A percentile compares a stretch with the other conserved stretches of the same genome.
Evolutionary conservation across 1,139 yeast species (phyloP).

Genomic region (Lizanozyma gosingica): DNA sequence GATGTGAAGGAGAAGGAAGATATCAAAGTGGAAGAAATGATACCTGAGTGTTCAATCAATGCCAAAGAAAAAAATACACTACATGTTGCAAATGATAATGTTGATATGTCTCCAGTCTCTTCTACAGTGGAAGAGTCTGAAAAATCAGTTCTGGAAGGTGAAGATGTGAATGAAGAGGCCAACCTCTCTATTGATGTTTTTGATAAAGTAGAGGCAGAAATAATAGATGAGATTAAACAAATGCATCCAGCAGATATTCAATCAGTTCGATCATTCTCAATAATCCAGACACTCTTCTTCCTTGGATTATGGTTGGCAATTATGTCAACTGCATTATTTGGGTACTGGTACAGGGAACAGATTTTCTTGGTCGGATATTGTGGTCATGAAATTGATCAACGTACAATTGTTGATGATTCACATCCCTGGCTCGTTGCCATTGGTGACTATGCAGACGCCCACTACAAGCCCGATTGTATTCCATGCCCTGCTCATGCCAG

Average conservation of each 20-base stretch:
- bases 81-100: not conserved
- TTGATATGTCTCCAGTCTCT: slow-evolving; percentile 1
- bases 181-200: slow-evolving; percentile 3
- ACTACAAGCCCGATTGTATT: slow-evolving; percentile 54
- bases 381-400: slow-evolving; percentile 27
- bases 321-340: slow-evolving; percentile 22
- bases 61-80: not conserved
- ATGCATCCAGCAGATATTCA: slow-evolving; percentile 1
- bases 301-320: slow-evolving; percentile 21
- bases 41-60: not conserved
- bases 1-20: not conserved
- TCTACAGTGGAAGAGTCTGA: slow-evolving; percentile 8
- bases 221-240: slow-evolving; percentile 3
- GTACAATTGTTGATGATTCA: slow-evolving; percentile 8
- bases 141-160: slow-evolving; percentile 2
- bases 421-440: slow-evolving; percentile 12
- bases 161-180: not conserved
- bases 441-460: slow-evolving; percentile 25
- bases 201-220: slow-evolving; percentile 9
- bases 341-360: slow-evolving; percentile 58
- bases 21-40: not conserved
- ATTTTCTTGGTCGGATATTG: slow-evolving; percentile 56
- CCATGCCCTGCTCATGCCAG: slow-evolving; percentile 78
- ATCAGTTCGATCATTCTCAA: slow-evolving; percentile 1
- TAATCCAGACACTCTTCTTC: slow-evolving; percentile 8